phyloP scores from a whole-genome alignment of 495 filamentous ascomycete genomes.

The Neurospora sp. region DNA sequence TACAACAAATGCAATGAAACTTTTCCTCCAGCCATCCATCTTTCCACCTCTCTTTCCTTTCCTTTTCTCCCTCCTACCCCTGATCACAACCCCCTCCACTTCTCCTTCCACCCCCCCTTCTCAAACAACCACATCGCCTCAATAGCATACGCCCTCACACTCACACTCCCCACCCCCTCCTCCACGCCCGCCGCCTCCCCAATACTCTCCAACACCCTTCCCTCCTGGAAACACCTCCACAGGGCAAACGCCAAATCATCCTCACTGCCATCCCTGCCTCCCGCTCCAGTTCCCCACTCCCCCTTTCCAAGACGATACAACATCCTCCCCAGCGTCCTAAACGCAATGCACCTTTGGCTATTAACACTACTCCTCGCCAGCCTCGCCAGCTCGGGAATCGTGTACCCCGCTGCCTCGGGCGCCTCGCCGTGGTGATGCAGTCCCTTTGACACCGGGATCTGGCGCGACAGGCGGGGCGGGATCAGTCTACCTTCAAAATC shows the following conservation, averaged over 20 bases:
- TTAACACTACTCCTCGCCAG: conserved; percentile 74
- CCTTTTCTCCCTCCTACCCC: background rate
- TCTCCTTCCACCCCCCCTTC: conserved; percentile 60
- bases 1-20: background rate
- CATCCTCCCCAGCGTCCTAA: conserved; percentile 79
- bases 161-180: conserved; percentile 42
- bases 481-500: conserved; percentile 72
- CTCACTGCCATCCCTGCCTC: conserved; percentile 38
- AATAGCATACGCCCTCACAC: conserved; percentile 68
- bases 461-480: conserved; percentile 59
- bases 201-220: conserved; percentile 62
- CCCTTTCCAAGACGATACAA: conserved; percentile 73
- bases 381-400: conserved; percentile 76
- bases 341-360: conserved; percentile 81
- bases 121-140: conserved; percentile 91
- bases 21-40: background rate
- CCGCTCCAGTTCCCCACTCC: conserved; percentile 59
- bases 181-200: conserved; percentile 49
- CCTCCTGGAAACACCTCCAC: conserved; percentile 70
- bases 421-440: conserved; percentile 92
- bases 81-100: conserved; percentile 17
- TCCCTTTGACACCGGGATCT: conserved; percentile 62
- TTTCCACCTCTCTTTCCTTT: background rate
- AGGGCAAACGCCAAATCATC: conserved; percentile 47
- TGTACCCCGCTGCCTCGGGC: conserved; percentile 90